These are phyloP conservation scores for Gaeumannomyces tritici DNA, from an alignment of 2,329 filamentous ascomycete genomes.

Conservation along the genomic window DNA sequence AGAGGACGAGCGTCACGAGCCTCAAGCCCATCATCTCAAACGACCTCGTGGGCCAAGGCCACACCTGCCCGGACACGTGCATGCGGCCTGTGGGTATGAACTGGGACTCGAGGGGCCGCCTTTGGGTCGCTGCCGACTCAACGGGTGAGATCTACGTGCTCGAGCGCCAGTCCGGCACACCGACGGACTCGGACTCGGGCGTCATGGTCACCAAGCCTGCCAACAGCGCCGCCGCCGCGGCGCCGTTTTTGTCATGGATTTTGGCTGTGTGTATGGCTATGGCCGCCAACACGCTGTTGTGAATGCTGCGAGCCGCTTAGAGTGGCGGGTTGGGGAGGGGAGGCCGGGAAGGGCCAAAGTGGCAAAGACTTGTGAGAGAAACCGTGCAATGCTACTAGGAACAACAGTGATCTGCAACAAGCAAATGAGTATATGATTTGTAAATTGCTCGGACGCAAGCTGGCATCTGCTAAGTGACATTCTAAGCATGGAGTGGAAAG, in stretches of 20 bases:
- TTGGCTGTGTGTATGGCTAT: background rate
- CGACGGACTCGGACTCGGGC: slow-evolving; percentile 8
- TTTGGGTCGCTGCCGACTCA: slow-evolving; percentile 52
- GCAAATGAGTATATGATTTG: background rate
- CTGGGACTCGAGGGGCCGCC: slow-evolving; percentile 34
- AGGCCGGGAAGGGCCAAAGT: background rate
- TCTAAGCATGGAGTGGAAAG: background rate
- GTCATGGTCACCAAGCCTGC: slow-evolving; percentile 9
- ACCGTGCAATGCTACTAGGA: too few species aligned
- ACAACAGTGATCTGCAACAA: background rate
- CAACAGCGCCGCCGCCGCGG: background rate
- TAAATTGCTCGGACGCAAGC: background rate
- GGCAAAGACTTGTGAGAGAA: background rate
- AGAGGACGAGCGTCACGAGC: slow-evolving; percentile 31
- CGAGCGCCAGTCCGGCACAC: slow-evolving; percentile 8
- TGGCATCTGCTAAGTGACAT: background rate
- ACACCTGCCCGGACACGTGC: slow-evolving; percentile 43
- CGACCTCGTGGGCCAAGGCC: slow-evolving; percentile 24
- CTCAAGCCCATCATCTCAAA: slow-evolving; percentile 46
- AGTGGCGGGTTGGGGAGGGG: background rate
- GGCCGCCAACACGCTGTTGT: background rate
- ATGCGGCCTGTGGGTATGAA: slow-evolving; percentile 53
- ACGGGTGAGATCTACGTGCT: slow-evolving; percentile 57
- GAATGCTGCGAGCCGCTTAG: background rate
- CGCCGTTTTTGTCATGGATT: background rate